Evolutionary conservation across 1,284 basidiomycete genomes (phyloP).

Genomic region (Paramarasmius palmivorus): DNA sequence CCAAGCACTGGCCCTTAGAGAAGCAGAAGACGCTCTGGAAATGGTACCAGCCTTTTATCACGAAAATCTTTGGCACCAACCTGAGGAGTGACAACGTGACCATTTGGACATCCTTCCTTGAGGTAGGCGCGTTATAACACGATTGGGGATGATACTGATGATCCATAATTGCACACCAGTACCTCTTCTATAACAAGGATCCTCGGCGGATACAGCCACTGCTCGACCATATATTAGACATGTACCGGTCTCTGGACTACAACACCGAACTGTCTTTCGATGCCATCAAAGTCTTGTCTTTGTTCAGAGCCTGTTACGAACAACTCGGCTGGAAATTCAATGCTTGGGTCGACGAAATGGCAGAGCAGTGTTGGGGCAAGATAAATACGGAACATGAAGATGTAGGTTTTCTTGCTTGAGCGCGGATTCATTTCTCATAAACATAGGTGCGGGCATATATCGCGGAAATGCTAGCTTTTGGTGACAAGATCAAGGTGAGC

Average conservation of each 20-base stretch:
- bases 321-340: slow-evolving; percentile 79
- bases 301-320: slow-evolving; percentile 69
- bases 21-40: slow-evolving; percentile 76
- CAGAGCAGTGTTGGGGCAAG: slow-evolving; percentile 71
- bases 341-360: slow-evolving; percentile 71
- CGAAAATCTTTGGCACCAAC: slow-evolving; percentile 64
- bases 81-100: slow-evolving; percentile 67
- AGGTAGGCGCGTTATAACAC: slow-evolving; percentile 42
- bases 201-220: slow-evolving; percentile 82
- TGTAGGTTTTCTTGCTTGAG: slow-evolving; percentile 36
- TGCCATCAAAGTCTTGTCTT: slow-evolving; percentile 57
- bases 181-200: slow-evolving; percentile 56
- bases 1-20: slow-evolving; percentile 84
- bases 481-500: slow-evolving; percentile 73
- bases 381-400: slow-evolving; percentile 81
- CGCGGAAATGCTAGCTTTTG: slow-evolving; percentile 72
- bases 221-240: slow-evolving; percentile 70
- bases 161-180: too few species aligned
- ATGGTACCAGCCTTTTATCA: slow-evolving; percentile 77
- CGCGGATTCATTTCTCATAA: background rate
- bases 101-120: slow-evolving; percentile 71
- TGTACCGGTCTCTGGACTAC: slow-evolving; percentile 68
- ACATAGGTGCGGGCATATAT: slow-evolving; percentile 68
- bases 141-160: too few species aligned
- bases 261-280: slow-evolving; percentile 78